phyloP scores from a whole-genome alignment of 257 asterid genomes.

The Lycium ferocissimum region DNA sequence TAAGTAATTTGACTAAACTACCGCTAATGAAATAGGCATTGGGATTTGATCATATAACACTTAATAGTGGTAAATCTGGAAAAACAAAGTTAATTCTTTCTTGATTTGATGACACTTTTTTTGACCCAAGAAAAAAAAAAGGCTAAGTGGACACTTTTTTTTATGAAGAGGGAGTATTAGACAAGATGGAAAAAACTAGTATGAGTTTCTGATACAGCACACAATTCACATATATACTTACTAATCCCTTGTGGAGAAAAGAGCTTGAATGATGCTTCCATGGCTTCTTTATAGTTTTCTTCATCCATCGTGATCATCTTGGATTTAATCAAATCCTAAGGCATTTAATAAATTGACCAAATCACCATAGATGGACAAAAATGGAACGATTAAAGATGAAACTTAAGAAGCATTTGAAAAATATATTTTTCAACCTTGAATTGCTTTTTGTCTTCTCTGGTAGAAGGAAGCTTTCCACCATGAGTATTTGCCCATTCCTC shows the following conservation, averaged over 20 bases:
- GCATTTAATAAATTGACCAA: slow-evolving; percentile 42
- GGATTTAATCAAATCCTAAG: slow-evolving; percentile 79
- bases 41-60: no score
- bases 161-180: no score
- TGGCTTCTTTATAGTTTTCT: slow-evolving; percentile 95
- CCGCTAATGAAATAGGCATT: no score
- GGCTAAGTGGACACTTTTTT: no score
- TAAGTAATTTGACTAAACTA: no score
- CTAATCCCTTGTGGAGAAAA: slow-evolving; percentile 90
- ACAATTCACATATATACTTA: slow-evolving; percentile 47
- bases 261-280: slow-evolving; percentile 88
- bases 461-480: slow-evolving; percentile 74
- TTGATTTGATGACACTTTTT: no score
- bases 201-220: slow-evolving; percentile 18
- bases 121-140: no score
- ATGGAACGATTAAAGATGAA: slow-evolving; percentile 8
- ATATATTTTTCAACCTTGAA: slow-evolving; percentile 67
- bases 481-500: slow-evolving; percentile 83
- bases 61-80: no score
- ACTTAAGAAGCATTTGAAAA: background rate
- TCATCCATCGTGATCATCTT: slow-evolving; percentile 82
- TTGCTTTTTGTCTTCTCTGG: slow-evolving; percentile 77
- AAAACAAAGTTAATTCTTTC: no score
- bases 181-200: background rate
- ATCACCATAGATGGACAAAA: slow-evolving; percentile 38